Evolutionary conservation across 768 basidiomycete genomes (phyloP).

Genomic region (Lactarius trivialis): DNA sequence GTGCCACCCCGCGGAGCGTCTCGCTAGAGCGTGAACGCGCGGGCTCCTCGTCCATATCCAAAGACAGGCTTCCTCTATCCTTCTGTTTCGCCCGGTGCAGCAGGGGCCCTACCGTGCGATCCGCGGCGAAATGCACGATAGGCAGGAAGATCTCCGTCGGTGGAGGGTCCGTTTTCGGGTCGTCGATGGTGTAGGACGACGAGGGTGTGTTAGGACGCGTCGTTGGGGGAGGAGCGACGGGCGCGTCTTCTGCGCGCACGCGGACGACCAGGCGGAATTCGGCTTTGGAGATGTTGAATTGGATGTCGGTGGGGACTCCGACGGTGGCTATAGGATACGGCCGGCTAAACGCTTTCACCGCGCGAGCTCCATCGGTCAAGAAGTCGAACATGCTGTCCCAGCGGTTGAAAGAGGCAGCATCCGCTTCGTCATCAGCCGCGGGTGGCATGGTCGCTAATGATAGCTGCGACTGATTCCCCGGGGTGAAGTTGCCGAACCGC

Average conservation of each 20-base stretch:
- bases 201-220: constrained; percentile 20
- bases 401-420: constrained; percentile 29
- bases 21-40: constrained; percentile 17
- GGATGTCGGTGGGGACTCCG: constrained; percentile 56
- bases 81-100: constrained; percentile 2
- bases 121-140: constrained; percentile 76
- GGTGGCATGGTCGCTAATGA: constrained; percentile 33
- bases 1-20: constrained; percentile 19
- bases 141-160: constrained; percentile 93
- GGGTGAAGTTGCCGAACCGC: not conserved
- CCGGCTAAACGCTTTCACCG: constrained; percentile 74
- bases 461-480: constrained; percentile 31
- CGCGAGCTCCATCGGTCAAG: constrained; percentile 80
- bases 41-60: not conserved
- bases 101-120: constrained; percentile 26
- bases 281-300: constrained; percentile 70
- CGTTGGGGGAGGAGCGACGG: constrained; percentile 9
- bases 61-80: constrained; percentile 6
- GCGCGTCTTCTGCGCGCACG: constrained; percentile 54
- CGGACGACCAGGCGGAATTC: constrained; percentile 61
- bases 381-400: constrained; percentile 58
- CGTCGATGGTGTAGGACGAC: constrained; percentile 21
- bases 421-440: constrained; percentile 21
- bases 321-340: constrained; percentile 77
- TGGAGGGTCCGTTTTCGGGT: constrained; percentile 31